Percentiles rank a stretch among this genome's conserved stretches.
These are phyloP conservation scores for Trichomonas vaginalis DNA, from an alignment of 208 protist genomes.

Conservation along the genomic window DNA sequence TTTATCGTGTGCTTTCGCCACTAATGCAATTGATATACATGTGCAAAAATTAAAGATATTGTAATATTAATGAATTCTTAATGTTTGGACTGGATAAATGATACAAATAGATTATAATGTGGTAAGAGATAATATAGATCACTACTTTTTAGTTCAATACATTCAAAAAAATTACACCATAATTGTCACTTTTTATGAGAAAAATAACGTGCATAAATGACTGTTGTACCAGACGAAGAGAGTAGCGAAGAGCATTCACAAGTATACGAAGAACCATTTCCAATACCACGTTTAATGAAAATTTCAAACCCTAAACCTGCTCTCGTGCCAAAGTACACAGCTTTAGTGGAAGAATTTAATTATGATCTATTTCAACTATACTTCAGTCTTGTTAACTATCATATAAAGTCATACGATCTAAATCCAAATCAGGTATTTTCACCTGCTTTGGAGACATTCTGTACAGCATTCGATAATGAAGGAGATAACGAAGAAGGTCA, in stretches of 20 bases:
- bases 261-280: not conserved
- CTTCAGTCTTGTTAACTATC: not conserved
- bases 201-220: not conserved
- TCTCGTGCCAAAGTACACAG: not conserved
- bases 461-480: not conserved
- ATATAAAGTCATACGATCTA: not conserved
- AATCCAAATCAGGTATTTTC: not conserved
- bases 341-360: constrained; percentile 5
- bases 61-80: too few species aligned
- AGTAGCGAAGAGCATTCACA: not conserved
- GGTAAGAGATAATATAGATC: too few species aligned
- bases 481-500: too few species aligned
- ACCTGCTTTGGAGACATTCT: not conserved
- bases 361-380: not conserved
- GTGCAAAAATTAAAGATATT: too few species aligned
- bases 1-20: too few species aligned
- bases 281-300: not conserved
- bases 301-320: not conserved
- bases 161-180: too few species aligned
- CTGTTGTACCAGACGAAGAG: not conserved
- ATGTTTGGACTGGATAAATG: too few species aligned
- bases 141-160: too few species aligned
- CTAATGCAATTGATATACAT: too few species aligned
- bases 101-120: too few species aligned
- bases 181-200: too few species aligned